Evolutionary conservation across 2,329 filamentous ascomycete species (phyloP).

Genomic region (Colletotrichum graminicola): DNA sequence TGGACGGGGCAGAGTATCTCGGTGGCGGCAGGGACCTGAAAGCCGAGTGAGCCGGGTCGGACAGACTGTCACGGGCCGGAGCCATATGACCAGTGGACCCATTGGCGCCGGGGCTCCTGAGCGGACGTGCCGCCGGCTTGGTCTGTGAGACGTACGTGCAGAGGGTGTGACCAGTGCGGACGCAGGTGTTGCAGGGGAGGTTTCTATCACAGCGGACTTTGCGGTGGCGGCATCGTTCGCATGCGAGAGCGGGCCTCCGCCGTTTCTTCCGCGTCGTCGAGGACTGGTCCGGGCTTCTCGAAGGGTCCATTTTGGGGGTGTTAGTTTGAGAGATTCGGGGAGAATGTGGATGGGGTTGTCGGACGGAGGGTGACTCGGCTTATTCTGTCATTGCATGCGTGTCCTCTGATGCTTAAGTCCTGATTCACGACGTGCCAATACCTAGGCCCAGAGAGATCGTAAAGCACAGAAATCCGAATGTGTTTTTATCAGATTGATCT

Average conservation of each 20-base stretch:
- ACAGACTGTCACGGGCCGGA: not conserved
- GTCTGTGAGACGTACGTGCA: constrained; percentile 64
- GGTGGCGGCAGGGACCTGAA: constrained; percentile 8
- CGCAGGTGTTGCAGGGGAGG: constrained; percentile 69
- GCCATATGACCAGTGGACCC: not conserved
- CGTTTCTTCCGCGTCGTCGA: constrained; percentile 51
- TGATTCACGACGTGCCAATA: not conserved
- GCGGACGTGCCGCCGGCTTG: constrained; percentile 42
- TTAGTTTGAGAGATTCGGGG: not conserved
- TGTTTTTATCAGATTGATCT: constrained; percentile 29
- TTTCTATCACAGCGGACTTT: constrained; percentile 73
- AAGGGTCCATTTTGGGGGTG: not conserved
- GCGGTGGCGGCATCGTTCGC: constrained; percentile 68
- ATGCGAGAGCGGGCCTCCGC: constrained; percentile 61
- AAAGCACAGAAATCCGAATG: not conserved
- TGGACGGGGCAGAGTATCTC: not conserved
- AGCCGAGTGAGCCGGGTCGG: not conserved
- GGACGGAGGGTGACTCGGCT: constrained; percentile 32
- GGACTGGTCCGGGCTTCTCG: not conserved
- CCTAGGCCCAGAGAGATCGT: not conserved
- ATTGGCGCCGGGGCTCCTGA: constrained; percentile 1
- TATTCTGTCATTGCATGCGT: constrained; percentile 21
- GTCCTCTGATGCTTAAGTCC: not conserved
- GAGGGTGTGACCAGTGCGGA: constrained; percentile 65
- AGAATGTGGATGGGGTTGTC: too few species aligned